Conservation (phyloP, 2,329 filamentous ascomycete species). For the Nothomitra cinnamomea region DNA sequence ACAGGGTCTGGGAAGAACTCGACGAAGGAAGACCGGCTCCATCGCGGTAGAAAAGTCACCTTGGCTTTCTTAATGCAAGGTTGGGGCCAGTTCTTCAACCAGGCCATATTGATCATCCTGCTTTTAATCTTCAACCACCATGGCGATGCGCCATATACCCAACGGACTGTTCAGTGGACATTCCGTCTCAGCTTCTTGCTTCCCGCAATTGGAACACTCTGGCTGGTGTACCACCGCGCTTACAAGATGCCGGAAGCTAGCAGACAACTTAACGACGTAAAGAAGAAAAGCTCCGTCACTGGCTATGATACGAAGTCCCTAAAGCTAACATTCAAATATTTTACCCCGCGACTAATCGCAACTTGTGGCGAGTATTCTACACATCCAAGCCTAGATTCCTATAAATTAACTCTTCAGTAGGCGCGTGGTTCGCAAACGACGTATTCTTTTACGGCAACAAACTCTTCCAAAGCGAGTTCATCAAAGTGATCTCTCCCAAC, state of each 20-base stretch:
- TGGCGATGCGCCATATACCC: constrained; percentile 61
- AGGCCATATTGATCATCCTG: constrained; percentile 71
- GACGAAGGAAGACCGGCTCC: constrained; percentile 80
- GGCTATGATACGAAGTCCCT: constrained; percentile 85
- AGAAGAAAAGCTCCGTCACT: constrained; percentile 74
- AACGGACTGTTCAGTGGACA: constrained; percentile 67
- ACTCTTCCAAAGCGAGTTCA: constrained; percentile 87
- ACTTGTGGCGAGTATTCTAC: constrained; percentile 28
- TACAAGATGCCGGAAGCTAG: constrained; percentile 86
- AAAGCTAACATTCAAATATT: constrained; percentile 60
- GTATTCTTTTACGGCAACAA: constrained; percentile 99
- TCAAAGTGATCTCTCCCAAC: constrained; percentile 50
- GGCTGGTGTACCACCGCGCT: constrained; percentile 90
- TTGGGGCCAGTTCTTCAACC: constrained; percentile 93
- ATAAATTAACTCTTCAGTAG: constrained; percentile 27
- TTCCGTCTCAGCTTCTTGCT: constrained; percentile 88
- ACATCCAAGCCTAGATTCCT: too few relatives aligned
- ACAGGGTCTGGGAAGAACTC: constrained; percentile 75
- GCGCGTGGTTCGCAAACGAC: constrained; percentile 89
- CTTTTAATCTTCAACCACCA: constrained; percentile 70
- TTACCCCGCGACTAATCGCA: constrained; percentile 70
- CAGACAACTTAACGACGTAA: constrained; percentile 64
- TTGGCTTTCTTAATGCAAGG: constrained; percentile 97
- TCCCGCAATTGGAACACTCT: constrained; percentile 76
- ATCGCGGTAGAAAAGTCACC: constrained; percentile 90